These are phyloP conservation scores for Malus sylvestris DNA, from an alignment of 306 rosid genomes.

Conservation along the genomic window DNA sequence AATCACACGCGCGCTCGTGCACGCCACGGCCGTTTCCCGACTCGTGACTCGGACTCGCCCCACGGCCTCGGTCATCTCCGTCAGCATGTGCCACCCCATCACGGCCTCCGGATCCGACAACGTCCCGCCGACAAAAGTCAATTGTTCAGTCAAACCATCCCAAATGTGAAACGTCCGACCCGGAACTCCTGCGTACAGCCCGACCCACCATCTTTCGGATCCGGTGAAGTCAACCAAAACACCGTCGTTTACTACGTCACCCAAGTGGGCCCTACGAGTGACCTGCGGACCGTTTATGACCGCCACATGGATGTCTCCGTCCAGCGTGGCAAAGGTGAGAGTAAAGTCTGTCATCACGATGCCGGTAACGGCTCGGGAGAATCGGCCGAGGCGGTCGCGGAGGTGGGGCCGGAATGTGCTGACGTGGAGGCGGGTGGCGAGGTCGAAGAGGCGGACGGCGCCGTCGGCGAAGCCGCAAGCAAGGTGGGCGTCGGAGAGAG, in stretches of 20 bases:
- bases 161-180: conserved; percentile 70
- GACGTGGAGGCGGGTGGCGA: conserved; percentile 32
- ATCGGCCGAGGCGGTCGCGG: conserved; percentile 40
- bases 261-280: conserved; percentile 19
- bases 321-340: conserved; percentile 45
- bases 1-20: conserved; percentile 44
- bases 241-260: conserved; percentile 52
- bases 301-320: conserved; percentile 62
- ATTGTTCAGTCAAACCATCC: conserved; percentile 36
- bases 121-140: conserved; percentile 41
- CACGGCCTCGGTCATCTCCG: conserved; percentile 39
- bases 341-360: conserved; percentile 22
- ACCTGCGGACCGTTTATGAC: neutral
- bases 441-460: conserved; percentile 61
- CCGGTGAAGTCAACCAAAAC: conserved; percentile 67
- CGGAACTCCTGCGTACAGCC: conserved; percentile 63
- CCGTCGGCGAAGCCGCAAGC: conserved; percentile 88
- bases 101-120: conserved; percentile 68
- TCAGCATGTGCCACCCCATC: conserved; percentile 76
- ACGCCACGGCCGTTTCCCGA: conserved; percentile 51
- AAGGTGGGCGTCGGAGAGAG: conserved; percentile 57
- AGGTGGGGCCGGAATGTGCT: conserved; percentile 39
- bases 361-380: conserved; percentile 61
- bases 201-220: conserved; percentile 58
- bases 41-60: conserved; percentile 59